These are phyloP conservation scores for Coriolopsis trogii DNA, from an alignment of 1,284 basidiomycete species.

Conservation along the genomic window DNA sequence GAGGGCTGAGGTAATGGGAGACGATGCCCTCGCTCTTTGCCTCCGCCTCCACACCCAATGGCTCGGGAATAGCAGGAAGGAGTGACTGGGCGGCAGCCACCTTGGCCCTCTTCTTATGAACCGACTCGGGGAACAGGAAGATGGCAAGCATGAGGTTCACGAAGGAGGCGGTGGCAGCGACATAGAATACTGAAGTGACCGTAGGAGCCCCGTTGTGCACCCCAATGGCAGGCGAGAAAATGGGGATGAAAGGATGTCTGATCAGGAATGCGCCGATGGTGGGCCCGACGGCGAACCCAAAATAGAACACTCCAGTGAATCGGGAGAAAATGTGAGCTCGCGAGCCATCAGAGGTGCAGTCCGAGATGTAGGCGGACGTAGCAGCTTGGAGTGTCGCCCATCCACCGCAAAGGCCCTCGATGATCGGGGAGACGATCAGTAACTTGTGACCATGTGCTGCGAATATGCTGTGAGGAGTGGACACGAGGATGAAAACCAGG, in stretches of 20 bases:
- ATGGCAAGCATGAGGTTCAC: conserved; percentile 53
- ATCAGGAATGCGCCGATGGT: conserved; percentile 75
- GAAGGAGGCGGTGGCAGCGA: conserved; percentile 49
- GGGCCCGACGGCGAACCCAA: conserved; percentile 78
- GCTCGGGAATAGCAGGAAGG: conserved; percentile 31
- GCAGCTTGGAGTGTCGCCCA: conserved; percentile 81
- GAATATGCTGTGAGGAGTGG: conserved; percentile 66
- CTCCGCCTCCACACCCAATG: conserved; percentile 10
- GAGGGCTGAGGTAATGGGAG: conserved; percentile 46
- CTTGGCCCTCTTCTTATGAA: conserved; percentile 48
- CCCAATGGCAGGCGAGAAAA: conserved; percentile 32
- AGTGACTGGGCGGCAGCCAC: conserved; percentile 31
- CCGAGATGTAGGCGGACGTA: conserved; percentile 83
- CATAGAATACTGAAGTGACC: conserved; percentile 63
- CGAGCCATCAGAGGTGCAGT: conserved; percentile 85
- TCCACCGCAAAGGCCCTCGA: conserved; percentile 89
- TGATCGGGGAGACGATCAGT: conserved; percentile 78
- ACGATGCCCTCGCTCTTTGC: conserved; percentile 28
- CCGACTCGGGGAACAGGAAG: conserved; percentile 69
- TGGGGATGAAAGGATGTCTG: conserved; percentile 49
- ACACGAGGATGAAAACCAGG: conserved; percentile 76
- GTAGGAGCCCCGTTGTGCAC: conserved; percentile 32
- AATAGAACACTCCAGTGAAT: conserved; percentile 69
- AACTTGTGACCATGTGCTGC: conserved; percentile 71
- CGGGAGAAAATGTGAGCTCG: conserved; percentile 82